Evolutionary conservation across 1,284 basidiomycete species (phyloP).

Genomic region (Austroboletus novae-zelandiae): DNA sequence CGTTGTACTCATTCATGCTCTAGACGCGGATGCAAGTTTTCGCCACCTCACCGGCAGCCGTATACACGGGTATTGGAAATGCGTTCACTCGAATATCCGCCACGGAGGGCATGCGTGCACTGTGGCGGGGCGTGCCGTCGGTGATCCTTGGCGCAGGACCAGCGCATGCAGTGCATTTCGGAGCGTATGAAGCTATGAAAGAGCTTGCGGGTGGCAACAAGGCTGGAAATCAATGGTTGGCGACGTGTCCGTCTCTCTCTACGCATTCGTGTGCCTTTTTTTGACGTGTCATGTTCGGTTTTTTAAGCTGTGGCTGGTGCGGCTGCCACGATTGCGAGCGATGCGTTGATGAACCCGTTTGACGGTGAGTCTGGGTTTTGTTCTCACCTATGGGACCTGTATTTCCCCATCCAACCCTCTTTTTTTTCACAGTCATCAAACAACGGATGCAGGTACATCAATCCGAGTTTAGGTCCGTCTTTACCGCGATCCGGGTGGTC

Average conservation of each 20-base stretch:
- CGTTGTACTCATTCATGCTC: constrained; percentile 3
- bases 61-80: constrained; percentile 87
- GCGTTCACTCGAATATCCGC: constrained; percentile 89
- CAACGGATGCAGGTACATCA: constrained; percentile 98
- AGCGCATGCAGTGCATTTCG: constrained; percentile 98
- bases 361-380: constrained; percentile 67
- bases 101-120: constrained; percentile 85
- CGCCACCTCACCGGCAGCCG: constrained; percentile 75
- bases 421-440: constrained; percentile 78
- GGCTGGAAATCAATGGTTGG: constrained; percentile 77
- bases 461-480: constrained; percentile 84
- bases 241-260: constrained; percentile 60
- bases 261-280: neutral
- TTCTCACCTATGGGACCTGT: constrained; percentile 1
- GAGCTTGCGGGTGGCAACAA: constrained; percentile 87
- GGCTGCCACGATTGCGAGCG: constrained; percentile 90
- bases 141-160: constrained; percentile 97
- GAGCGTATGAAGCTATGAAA: constrained; percentile 93
- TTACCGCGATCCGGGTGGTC: constrained; percentile 80
- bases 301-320: constrained; percentile 85
- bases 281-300: constrained; percentile 7
- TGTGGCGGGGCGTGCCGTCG: constrained; percentile 98
- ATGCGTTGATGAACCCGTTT: constrained; percentile 99
- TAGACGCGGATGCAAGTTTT: constrained; percentile 99
- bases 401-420: constrained; percentile 10